Percentiles rank a stretch among this genome's conserved stretches.
phyloP scores from a whole-genome alignment of 345 rosid species.

The Bruguiera parviflora region DNA sequence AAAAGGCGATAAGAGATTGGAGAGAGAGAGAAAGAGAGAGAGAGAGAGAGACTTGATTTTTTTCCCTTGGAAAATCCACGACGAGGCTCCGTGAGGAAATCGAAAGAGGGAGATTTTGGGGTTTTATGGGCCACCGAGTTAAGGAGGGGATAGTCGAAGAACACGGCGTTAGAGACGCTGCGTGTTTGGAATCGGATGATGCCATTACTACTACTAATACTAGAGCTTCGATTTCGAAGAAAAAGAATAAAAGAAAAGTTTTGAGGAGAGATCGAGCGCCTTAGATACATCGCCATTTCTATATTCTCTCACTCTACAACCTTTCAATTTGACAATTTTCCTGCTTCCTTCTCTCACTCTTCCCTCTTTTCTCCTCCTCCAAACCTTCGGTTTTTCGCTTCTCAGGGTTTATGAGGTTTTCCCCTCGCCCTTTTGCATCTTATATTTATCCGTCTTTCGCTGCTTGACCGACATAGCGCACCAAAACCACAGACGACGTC shows the following conservation, averaged over 20 bases:
- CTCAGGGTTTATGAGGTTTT: too few species aligned
- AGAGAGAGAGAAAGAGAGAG: conserved; percentile 30
- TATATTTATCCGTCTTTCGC: too few species aligned
- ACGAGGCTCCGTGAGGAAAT: conserved; percentile 39
- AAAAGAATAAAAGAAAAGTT: conserved; percentile 20
- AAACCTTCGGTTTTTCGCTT: too few species aligned
- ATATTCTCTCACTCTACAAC: too few species aligned
- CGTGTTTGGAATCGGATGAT: conserved; percentile 24
- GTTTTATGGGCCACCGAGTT: conserved; percentile 12
- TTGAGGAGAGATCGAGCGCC: conserved; percentile 43
- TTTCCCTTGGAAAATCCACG: conserved; percentile 80
- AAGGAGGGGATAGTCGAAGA: conserved; percentile 20
- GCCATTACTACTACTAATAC: conserved; percentile 13
- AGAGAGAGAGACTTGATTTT: conserved; percentile 59
- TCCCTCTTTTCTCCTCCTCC: too few species aligned
- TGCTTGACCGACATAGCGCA: too few species aligned
- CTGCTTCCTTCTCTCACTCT: too few species aligned
- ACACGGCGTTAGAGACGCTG: conserved; percentile 23
- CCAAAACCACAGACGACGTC: too few species aligned
- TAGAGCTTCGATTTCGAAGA: conserved; percentile 29
- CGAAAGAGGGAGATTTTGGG: conserved; percentile 18
- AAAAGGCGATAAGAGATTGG: conserved; percentile 9
- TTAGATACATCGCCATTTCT: conserved; percentile 50
- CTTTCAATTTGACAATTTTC: background rate
- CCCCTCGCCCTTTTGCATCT: too few species aligned